A percentile compares a stretch with the other conserved stretches of the same genome.
Conservation (phyloP, 768 basidiomycete species). For the Macrolepiota albuminosa region DNA sequence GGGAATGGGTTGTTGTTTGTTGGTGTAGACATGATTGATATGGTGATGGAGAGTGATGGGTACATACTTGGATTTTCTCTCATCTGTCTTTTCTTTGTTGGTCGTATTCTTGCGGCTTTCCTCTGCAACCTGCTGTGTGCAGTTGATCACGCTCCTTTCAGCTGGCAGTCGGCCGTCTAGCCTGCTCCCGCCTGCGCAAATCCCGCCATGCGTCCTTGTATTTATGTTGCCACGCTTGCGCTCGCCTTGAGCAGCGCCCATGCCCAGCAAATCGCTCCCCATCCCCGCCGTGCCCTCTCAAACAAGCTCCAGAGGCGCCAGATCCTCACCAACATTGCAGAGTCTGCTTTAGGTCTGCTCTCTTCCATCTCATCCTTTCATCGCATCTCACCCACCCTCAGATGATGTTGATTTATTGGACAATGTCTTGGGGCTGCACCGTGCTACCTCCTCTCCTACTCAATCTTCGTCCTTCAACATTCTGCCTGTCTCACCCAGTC, state of each 20-base stretch:
- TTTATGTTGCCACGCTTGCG: slow-evolving; percentile 25
- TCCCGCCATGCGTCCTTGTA: slow-evolving; percentile 25
- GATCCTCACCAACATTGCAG: neutral
- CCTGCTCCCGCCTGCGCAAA: slow-evolving; percentile 10
- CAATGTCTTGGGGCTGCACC: neutral
- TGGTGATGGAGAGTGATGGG: slow-evolving; percentile 4
- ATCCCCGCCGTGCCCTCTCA: slow-evolving; percentile 31
- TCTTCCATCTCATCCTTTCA: neutral
- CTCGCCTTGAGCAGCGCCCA: slow-evolving; percentile 27
- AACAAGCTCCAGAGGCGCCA: slow-evolving; percentile 16
- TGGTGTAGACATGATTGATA: slow-evolving; percentile 4
- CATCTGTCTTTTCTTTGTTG: slow-evolving; percentile 1
- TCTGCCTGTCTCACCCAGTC: too few species aligned
- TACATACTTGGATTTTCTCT: neutral
- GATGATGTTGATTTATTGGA: neutral
- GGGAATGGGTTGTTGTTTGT: neutral
- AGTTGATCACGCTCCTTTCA: slow-evolving; percentile 15
- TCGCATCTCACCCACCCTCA: neutral
- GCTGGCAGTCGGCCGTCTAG: slow-evolving; percentile 11
- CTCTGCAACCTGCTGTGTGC: neutral
- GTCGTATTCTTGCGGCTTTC: slow-evolving; percentile 1
- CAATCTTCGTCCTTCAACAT: neutral
- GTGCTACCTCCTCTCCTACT: neutral
- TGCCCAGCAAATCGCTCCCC: slow-evolving; percentile 27
- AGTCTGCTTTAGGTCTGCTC: neutral